Evolutionary conservation across 306 rosid species (phyloP).

Genomic region (Acacia melanoxylon): DNA sequence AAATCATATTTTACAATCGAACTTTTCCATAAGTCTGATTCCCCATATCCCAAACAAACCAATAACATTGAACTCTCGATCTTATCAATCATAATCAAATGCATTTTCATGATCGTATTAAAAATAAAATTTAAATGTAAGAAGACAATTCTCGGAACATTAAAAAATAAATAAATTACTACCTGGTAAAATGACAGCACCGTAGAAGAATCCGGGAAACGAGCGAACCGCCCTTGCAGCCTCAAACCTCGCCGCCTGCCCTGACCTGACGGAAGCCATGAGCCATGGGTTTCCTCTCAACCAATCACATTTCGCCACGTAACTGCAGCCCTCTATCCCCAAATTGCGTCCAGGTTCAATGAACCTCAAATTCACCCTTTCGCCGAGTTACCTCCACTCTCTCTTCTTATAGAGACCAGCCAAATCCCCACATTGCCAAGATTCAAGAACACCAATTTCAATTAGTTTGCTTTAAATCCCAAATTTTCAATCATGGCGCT

Average conservation of each 20-base stretch:
- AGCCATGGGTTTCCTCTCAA: constrained; percentile 27
- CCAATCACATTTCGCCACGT: constrained; percentile 34
- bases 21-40: no score
- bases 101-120: no score
- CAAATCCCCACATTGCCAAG: not conserved
- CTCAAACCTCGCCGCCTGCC: constrained; percentile 11
- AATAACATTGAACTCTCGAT: no score
- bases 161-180: not conserved
- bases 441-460: not conserved
- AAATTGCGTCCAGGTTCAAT: constrained; percentile 62
- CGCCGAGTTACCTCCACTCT: not conserved
- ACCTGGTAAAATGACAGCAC: not conserved
- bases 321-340: not conserved
- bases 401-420: not conserved
- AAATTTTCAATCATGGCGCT: constrained; percentile 62
- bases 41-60: no score
- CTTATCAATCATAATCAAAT: no score
- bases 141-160: not conserved
- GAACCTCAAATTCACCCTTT: constrained; percentile 33
- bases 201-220: constrained; percentile 8
- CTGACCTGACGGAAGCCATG: constrained; percentile 37
- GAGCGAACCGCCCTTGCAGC: not conserved
- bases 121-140: not conserved
- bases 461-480: not conserved
- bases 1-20: no score